These are phyloP conservation scores for Sporothrix pallida DNA, from an alignment of 2,329 filamentous ascomycete genomes.

Conservation along the genomic window DNA sequence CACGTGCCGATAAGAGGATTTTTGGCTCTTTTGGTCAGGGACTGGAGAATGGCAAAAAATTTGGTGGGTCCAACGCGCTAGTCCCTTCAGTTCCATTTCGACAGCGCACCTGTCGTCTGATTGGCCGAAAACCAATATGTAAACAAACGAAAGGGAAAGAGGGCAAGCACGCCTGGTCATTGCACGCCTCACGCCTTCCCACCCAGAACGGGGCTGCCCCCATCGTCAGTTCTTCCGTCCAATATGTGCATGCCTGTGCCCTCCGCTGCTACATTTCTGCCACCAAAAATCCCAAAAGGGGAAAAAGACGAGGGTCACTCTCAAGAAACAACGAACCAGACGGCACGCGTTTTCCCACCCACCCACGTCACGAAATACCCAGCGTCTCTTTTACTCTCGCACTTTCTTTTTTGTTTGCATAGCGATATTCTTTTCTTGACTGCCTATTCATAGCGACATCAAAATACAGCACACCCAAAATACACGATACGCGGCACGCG, in stretches of 20 bases:
- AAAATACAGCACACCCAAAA: background rate
- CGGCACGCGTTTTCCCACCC: constrained; percentile 9
- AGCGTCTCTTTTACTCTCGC: background rate
- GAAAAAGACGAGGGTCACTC: background rate
- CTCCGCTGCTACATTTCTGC: background rate
- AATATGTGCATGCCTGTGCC: constrained; percentile 8
- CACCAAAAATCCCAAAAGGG: background rate
- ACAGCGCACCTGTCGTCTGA: constrained; percentile 22
- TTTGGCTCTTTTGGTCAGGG: too few relatives aligned
- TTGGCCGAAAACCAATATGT: constrained; percentile 33
- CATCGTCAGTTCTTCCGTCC: constrained; percentile 4
- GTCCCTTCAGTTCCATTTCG: constrained; percentile 7
- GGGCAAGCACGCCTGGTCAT: background rate
- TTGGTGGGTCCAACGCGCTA: background rate
- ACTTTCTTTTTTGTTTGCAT: background rate
- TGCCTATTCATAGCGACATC: background rate
- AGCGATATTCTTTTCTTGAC: background rate
- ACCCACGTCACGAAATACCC: background rate
- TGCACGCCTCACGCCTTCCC: background rate
- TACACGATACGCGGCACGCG: constrained; percentile 7
- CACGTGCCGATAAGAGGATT: constrained; percentile 31
- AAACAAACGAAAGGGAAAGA: constrained; percentile 35
- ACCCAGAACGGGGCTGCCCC: background rate
- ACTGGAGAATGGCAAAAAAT: background rate
- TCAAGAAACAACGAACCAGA: background rate